Percentiles rank a stretch among this genome's conserved stretches.
Evolutionary conservation across 202 grass and related monocot species (phyloP).

Genomic region (Tripidium arundinaceum): DNA sequence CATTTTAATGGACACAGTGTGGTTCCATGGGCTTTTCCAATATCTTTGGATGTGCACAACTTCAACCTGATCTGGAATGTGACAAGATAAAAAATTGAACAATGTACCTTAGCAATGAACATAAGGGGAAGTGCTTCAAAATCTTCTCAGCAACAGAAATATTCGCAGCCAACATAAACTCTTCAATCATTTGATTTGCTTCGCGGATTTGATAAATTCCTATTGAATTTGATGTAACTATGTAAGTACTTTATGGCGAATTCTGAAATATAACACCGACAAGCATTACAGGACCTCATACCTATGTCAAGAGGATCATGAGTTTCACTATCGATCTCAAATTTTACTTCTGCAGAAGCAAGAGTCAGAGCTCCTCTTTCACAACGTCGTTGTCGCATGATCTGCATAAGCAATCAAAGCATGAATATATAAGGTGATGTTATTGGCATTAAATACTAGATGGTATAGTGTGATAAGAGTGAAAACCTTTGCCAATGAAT

Average conservation of each 20-base stretch:
- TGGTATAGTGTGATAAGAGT: not conserved
- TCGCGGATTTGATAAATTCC: constrained; percentile 99
- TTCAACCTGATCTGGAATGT: not conserved
- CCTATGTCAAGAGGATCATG: constrained; percentile 99
- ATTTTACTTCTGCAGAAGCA: constrained; percentile 99
- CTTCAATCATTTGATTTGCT: constrained; percentile 99
- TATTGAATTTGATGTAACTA: constrained; percentile 31
- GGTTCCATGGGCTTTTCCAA: not conserved
- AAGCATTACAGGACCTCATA: constrained; percentile 33
- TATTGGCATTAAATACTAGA: not conserved
- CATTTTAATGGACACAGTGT: not conserved
- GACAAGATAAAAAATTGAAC: constrained; percentile 14
- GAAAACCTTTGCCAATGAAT: constrained; percentile 86
- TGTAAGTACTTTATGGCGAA: constrained; percentile 26
- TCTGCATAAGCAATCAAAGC: constrained; percentile 39
- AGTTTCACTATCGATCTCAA: constrained; percentile 97
- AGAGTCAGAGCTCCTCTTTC: constrained; percentile 93
- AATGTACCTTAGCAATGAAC: constrained; percentile 79
- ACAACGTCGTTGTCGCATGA: constrained; percentile 78
- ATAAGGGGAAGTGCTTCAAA: constrained; percentile 81
- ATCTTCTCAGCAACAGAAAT: constrained; percentile 95
- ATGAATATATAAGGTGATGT: constrained; percentile 9
- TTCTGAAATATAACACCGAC: constrained; percentile 12
- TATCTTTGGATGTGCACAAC: not conserved
- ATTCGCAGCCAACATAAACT: constrained; percentile 98